phyloP scores from a whole-genome alignment of 1,139 yeast species.

The Taiozyma sp. region DNA sequence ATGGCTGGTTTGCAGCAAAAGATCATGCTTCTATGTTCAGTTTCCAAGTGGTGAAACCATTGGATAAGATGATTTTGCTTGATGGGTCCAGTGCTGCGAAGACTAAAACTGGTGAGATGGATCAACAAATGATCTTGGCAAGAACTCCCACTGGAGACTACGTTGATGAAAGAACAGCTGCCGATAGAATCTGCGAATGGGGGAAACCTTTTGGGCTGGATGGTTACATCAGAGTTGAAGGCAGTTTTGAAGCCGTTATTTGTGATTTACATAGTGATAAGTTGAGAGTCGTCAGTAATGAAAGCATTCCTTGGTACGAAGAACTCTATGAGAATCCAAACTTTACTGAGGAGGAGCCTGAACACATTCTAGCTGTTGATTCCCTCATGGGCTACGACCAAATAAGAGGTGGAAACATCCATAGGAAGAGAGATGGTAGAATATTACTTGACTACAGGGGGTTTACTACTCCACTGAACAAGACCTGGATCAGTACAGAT shows the following conservation, averaged over 20 bases:
- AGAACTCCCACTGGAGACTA: conserved; percentile 23
- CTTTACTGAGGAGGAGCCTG: conserved; percentile 10
- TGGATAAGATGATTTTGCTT: conserved; percentile 40
- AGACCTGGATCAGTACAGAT: conserved; percentile 40
- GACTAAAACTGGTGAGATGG: conserved; percentile 47
- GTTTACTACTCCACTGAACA: conserved; percentile 45
- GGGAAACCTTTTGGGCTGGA: conserved; percentile 38
- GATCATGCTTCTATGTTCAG: conserved; percentile 31
- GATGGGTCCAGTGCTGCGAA: conserved; percentile 64
- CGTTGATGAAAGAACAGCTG: conserved; percentile 37
- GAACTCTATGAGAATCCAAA: conserved; percentile 29
- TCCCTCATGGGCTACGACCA: conserved; percentile 34
- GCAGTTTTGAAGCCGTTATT: conserved; percentile 50
- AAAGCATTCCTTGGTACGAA: conserved; percentile 33
- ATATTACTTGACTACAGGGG: conserved; percentile 45
- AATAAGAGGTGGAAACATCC: conserved; percentile 36
- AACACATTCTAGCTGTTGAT: conserved; percentile 20
- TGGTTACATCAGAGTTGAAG: conserved; percentile 49
- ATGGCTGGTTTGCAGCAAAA: not conserved
- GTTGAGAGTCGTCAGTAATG: conserved; percentile 39
- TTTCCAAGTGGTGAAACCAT: conserved; percentile 39
- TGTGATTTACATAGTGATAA: conserved; percentile 44
- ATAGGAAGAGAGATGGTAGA: conserved; percentile 42
- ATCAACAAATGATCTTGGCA: conserved; percentile 38
- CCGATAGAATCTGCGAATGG: conserved; percentile 40